Conservation (phyloP, 305 asterid species). For the Fraxinus greggii region DNA sequence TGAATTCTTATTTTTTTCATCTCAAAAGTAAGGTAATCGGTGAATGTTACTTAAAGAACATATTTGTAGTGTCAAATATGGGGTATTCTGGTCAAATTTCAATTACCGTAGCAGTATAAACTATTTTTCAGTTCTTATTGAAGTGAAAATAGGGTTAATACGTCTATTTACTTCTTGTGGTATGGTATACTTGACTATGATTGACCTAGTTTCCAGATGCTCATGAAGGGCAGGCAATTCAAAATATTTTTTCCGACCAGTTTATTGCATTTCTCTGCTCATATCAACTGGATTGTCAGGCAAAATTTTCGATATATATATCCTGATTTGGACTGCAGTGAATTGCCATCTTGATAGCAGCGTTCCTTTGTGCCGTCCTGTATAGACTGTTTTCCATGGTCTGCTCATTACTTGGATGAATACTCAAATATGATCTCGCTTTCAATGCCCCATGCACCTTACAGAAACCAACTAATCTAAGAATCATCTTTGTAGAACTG, state of each 20-base stretch:
- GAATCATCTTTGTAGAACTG: slow-evolving; percentile 2
- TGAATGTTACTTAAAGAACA: background rate
- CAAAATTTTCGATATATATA: background rate
- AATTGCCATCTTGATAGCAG: slow-evolving; percentile 11
- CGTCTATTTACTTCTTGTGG: background rate
- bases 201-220: background rate
- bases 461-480: slow-evolving; percentile 12
- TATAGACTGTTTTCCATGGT: background rate
- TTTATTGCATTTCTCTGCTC: background rate
- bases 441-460: slow-evolving; percentile 1
- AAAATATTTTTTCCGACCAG: background rate
- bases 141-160: background rate
- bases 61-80: background rate
- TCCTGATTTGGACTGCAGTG: slow-evolving; percentile 4
- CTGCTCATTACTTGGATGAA: slow-evolving; percentile 6
- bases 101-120: background rate
- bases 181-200: background rate
- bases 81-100: slow-evolving; percentile 8
- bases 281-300: background rate
- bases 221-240: background rate
- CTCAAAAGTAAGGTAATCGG: background rate
- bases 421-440: slow-evolving; percentile 14
- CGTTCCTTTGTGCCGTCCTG: slow-evolving; percentile 2
- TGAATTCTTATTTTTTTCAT: slow-evolving; percentile 43
- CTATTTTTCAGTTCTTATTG: background rate